Conservation (phyloP, 306 rosid species). For the Cucurbita moschata region DNA sequence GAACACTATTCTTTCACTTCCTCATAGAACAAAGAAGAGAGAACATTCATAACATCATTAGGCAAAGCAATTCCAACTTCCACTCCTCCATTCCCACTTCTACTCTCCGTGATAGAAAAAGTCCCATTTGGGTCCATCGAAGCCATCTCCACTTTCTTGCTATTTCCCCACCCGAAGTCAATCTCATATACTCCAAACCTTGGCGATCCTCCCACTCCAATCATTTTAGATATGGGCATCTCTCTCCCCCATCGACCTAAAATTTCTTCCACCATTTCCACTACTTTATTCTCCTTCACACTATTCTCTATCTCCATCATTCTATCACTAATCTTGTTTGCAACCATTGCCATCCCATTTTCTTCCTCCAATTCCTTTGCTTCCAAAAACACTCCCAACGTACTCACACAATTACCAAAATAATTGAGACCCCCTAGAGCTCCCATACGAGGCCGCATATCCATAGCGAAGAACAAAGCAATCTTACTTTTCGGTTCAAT, state of each 20-base stretch:
- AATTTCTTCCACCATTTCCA: background rate
- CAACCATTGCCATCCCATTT: slow-evolving; percentile 3
- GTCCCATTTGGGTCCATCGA: background rate
- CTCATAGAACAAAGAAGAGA: background rate
- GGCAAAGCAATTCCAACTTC: slow-evolving; percentile 9
- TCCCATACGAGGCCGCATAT: slow-evolving; percentile 17
- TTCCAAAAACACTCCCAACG: background rate
- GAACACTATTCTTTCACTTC: background rate
- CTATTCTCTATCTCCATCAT: background rate
- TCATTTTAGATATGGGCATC: background rate
- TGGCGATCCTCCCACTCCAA: slow-evolving; percentile 28
- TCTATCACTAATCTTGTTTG: background rate
- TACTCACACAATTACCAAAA: slow-evolving; percentile 26
- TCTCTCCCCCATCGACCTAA: no score
- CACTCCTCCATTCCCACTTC: slow-evolving; percentile 12
- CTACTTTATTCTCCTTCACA: background rate
- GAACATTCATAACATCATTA: background rate
- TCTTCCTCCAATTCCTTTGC: background rate
- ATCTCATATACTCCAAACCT: slow-evolving; percentile 19
- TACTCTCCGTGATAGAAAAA: slow-evolving; percentile 10
- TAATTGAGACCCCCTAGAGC: slow-evolving; percentile 10
- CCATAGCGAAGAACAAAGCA: background rate
- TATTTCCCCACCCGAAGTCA: slow-evolving; percentile 42
- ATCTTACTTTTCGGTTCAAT: background rate
- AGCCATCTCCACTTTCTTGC: slow-evolving; percentile 19